Base-by-base conservation (phyloP, 495 filamentous ascomycete genomes). In the Echria macrotheca region DNA sequence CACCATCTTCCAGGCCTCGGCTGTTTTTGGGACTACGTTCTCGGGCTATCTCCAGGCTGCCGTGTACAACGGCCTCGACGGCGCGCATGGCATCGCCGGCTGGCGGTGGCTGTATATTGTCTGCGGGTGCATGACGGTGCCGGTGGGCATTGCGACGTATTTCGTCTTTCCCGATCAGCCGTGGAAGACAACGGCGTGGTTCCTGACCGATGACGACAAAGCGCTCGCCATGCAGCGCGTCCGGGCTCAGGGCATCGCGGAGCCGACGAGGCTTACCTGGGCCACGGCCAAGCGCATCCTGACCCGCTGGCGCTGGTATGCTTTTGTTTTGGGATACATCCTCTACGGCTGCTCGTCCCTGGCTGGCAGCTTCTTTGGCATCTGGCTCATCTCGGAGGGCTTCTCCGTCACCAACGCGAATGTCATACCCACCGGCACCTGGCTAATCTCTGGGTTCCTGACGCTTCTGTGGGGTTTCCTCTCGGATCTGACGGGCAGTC, bases 91-190 rank as follows among this genome's bases (percentile, higher is more conserved):
- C 0, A 55, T 75, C 0, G 68, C 63, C 9, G 75, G 75, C 5
- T 78, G 73, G 75, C 54, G 73, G 52, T 78, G 82, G 82, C 57
- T 85, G 26, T 35, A 39, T 39, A 48, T 48, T 19, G 25, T 48
- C n/a, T 38, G 35, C 14, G 46, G 47, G 12, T 2, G 39, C 28
- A 56, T 78, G 52, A 74, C 73, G 5, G 41, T 82, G 4, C 79
- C 79, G 1, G 68, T 80, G 18, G 78, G 75, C 0, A 50, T 82
- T 9, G 78, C 71, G 35, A 77, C 77, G 10, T 74, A 74, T 47
- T 28, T 78, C 18, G 66, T 78, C 51, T 79, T 81, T 56, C 79
- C 79, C 1, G 77, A 81, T 52, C 75, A 71, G n/a, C 79, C 78
- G 0, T 59, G 64, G 2, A 75, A 69, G 3, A 79, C 76, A 0